Base-by-base conservation (phyloP, 2,329 filamentous ascomycete genomes). In the Colletotrichum musae region DNA sequence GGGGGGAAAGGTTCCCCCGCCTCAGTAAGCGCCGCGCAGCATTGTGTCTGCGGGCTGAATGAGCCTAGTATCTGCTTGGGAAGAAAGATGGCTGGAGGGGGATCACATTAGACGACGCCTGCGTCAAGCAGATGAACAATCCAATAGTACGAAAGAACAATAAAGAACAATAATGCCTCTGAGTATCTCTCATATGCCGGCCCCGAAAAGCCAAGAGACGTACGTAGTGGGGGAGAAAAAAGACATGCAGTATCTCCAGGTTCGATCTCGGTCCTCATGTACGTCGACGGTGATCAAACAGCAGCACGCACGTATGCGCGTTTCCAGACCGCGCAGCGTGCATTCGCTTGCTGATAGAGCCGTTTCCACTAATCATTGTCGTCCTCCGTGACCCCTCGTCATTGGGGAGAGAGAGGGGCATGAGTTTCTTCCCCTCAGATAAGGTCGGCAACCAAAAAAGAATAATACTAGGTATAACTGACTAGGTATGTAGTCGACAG, bases 201-300 rank as follows among this genome's bases (percentile, higher is more conserved):
- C 18, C 36, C 32, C 48, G 18, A 56, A 50, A 56, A 36, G 32
- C 32, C 21, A 36, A 18, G 28, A 21, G 12, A 41, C 24, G 28
- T 24, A 24, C 21, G 21, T 24, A 24, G 21, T 9, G 39, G 16
- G 24, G 18, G 16, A 12, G 41, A 16, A 36, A 6, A 62, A 16
- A 36, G 7, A 62, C 26, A 54, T 65, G 39, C 48, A 24, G 62
- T 47, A 47, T 28, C 28, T 24, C 41, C 39, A 18, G 9, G 32
- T 36, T 58, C 65, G 54, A 68, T 68, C 48, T 56, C 24, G 36
- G 50, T 28, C 65, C 51, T 45, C 39, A 65, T 36, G 28, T 43
- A 54, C 16, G 61, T 53, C 24, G 43, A 6, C 32, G 61, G 52
- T 48, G 61, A 59, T 68, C 65, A 58, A 54, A 59, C 65, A 65